phyloP scores from a whole-genome alignment of 371 early-diverging fungal species.

The Mortierella sp. region DNA sequence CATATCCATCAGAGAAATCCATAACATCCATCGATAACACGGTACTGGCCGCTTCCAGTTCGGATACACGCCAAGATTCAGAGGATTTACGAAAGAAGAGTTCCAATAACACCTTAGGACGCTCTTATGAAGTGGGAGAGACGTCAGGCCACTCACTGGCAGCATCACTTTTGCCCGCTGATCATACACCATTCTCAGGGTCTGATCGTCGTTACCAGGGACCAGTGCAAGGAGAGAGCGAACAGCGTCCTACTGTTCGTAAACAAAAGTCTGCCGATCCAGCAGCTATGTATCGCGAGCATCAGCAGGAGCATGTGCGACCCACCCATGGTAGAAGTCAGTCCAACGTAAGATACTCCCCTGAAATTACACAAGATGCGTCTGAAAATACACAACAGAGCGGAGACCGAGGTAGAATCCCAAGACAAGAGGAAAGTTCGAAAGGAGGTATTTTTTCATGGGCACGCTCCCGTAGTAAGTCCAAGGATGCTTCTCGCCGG shows the following conservation, averaged over 20 bases:
- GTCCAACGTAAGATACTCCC: conserved; percentile 12
- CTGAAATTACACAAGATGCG: conserved; percentile 10
- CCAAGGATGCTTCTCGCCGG: conserved; percentile 37
- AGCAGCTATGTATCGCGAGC: conserved; percentile 41
- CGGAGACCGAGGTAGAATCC: conserved; percentile 32
- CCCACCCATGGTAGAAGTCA: conserved; percentile 22
- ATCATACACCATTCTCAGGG: conserved; percentile 2
- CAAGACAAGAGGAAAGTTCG: conserved; percentile 27
- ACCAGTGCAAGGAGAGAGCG: background rate
- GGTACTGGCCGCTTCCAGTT: no score
- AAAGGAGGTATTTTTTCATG: conserved; percentile 44
- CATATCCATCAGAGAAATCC: background rate
- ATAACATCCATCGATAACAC: no score
- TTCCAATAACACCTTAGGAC: conserved; percentile 14
- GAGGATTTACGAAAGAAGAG: conserved; percentile 20
- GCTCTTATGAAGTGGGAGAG: background rate
- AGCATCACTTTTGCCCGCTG: conserved; percentile 32
- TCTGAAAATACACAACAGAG: conserved; percentile 2
- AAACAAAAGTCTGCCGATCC: conserved; percentile 50
- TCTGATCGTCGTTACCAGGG: conserved; percentile 1
- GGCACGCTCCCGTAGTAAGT: conserved; percentile 54
- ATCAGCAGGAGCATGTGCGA: conserved; percentile 24
- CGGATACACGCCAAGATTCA: background rate
- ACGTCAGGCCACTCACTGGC: conserved; percentile 6
- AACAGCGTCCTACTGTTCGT: conserved; percentile 26